These are phyloP conservation scores for Spathaspora passalidarum DNA, from an alignment of 805 yeast species.

Conservation along the genomic window DNA sequence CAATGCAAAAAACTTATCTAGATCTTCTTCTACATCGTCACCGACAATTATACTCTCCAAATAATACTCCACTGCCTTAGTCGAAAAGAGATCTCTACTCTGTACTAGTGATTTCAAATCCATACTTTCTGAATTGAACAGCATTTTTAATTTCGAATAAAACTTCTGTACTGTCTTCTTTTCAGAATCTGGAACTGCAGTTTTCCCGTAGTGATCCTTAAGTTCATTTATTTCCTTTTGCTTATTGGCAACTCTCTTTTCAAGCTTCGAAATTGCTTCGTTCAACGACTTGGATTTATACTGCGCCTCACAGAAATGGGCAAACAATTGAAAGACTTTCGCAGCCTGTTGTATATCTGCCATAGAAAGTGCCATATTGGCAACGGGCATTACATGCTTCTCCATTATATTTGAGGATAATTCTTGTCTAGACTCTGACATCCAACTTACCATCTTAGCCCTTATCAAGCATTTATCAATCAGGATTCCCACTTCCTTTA, in stretches of 20 bases:
- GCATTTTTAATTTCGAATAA: conserved; percentile 46
- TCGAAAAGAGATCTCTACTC: conserved; percentile 42
- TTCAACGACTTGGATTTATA: conserved; percentile 42
- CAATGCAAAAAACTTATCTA: conserved; percentile 76
- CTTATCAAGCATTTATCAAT: conserved; percentile 22
- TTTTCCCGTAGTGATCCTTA: conserved; percentile 39
- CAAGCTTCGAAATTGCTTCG: conserved; percentile 42
- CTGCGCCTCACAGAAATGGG: conserved; percentile 71
- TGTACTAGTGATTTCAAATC: conserved; percentile 39
- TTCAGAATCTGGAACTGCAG: conserved; percentile 41
- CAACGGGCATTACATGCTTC: conserved; percentile 53
- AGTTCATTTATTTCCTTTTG: conserved; percentile 49
- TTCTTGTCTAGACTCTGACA: conserved; percentile 67
- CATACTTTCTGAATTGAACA: conserved; percentile 47
- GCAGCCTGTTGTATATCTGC: conserved; percentile 29
- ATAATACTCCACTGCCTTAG: conserved; percentile 57
- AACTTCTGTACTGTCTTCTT: conserved; percentile 52
- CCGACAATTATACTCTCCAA: conserved; percentile 48
- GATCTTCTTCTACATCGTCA: conserved; percentile 45
- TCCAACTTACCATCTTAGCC: conserved; percentile 63
- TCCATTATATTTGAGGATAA: conserved; percentile 56
- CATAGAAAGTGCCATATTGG: conserved; percentile 12
- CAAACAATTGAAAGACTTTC: conserved; percentile 56
- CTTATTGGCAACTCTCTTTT: conserved; percentile 39
- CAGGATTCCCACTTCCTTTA: conserved; percentile 15